Percentiles rank a stretch among this genome's conserved stretches.
Conservation (phyloP, 164 flowering plant species). For the Nelumbo lutea region DNA sequence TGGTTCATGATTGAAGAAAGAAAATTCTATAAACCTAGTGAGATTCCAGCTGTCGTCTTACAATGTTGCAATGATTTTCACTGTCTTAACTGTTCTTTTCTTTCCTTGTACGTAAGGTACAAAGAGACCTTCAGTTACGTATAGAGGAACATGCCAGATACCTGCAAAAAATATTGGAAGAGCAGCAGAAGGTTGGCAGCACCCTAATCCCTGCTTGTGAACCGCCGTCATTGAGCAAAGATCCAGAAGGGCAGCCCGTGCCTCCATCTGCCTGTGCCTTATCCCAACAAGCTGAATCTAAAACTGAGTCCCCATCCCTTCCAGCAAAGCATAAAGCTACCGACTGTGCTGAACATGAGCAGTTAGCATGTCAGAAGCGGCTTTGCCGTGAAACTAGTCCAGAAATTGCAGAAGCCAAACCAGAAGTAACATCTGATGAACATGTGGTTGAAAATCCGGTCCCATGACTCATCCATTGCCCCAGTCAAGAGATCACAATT, state of each 20-base stretch:
- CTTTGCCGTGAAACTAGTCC: constrained; percentile 19
- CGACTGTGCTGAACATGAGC: constrained; percentile 18
- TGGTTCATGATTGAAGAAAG: not conserved
- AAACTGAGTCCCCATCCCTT: constrained; percentile 21
- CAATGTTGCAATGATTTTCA: not conserved
- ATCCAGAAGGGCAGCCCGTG: constrained; percentile 14
- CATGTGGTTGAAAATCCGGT: constrained; percentile 9
- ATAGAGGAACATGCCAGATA: constrained; percentile 61
- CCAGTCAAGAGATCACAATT: not conserved
- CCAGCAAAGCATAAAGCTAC: constrained; percentile 20
- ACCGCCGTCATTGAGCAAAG: constrained; percentile 19
- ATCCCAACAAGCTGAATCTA: constrained; percentile 23
- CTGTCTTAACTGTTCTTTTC: not conserved
- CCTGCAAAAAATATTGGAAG: constrained; percentile 53
- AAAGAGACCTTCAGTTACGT: constrained; percentile 52
- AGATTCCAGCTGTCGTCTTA: not conserved
- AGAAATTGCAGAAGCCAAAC: constrained; percentile 9
- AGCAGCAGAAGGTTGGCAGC: constrained; percentile 46
- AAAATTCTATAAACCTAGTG: not conserved
- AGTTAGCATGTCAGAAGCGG: constrained; percentile 21
- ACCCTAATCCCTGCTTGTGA: constrained; percentile 19
- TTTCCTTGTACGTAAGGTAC: constrained; percentile 30
- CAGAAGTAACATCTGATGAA: constrained; percentile 13
- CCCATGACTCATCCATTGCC: constrained; percentile 2
- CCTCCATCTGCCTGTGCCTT: constrained; percentile 16